Conservation (phyloP, 345 rosid genomes). For the Kernera saxatilis region DNA sequence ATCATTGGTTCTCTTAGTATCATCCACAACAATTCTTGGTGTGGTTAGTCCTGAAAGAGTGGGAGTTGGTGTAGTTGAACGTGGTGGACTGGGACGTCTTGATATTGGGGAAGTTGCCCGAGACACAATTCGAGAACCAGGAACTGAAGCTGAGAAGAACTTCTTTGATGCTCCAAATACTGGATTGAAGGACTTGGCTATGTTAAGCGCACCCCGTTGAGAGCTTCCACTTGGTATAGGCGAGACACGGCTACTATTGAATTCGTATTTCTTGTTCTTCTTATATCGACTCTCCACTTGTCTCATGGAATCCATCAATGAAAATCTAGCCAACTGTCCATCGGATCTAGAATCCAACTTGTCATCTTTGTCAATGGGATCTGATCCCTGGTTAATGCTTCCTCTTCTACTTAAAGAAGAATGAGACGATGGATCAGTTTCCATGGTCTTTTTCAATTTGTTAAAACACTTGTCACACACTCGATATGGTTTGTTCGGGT, state of each 20-base stretch:
- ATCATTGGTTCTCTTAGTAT: constrained; percentile 68
- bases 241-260: constrained; percentile 93
- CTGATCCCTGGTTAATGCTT: constrained; percentile 54
- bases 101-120: constrained; percentile 99
- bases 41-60: constrained; percentile 86
- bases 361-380: constrained; percentile 68
- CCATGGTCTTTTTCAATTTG: constrained; percentile 71
- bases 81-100: constrained; percentile 91
- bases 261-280: constrained; percentile 87
- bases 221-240: constrained; percentile 88
- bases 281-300: constrained; percentile 65
- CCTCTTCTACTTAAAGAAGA: constrained; percentile 76
- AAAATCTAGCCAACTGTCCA: constrained; percentile 74
- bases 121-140: constrained; percentile 97
- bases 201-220: constrained; percentile 76
- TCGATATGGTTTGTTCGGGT: constrained; percentile 87
- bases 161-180: constrained; percentile 93
- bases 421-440: constrained; percentile 59
- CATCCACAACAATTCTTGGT: constrained; percentile 69
- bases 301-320: constrained; percentile 81
- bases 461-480: constrained; percentile 87
- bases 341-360: constrained; percentile 75
- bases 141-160: constrained; percentile 97
- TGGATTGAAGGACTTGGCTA: constrained; percentile 77
- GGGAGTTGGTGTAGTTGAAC: constrained; percentile 97